phyloP scores from a whole-genome alignment of 345 rosid genomes.

The Lagerstroemia speciosa region DNA sequence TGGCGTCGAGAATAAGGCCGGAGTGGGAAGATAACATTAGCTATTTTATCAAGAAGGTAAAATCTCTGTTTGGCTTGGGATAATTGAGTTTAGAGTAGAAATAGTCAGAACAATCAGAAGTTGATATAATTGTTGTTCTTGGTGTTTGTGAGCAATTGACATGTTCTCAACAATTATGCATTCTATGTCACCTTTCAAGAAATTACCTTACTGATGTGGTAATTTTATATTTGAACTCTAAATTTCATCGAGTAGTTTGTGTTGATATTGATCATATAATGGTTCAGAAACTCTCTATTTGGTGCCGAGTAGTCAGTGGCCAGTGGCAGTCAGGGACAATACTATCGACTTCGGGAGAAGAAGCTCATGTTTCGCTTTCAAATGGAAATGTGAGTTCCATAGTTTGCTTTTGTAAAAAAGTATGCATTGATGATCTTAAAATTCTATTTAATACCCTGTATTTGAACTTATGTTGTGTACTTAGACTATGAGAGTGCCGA shows the following conservation, averaged over 20 bases:
- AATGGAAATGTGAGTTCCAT: slow-evolving; percentile 52
- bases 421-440: not conserved
- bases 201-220: not conserved
- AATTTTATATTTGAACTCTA: not conserved
- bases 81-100: not conserved
- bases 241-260: not conserved
- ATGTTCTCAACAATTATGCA: not conserved
- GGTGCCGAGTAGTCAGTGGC: slow-evolving; percentile 62
- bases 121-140: not conserved
- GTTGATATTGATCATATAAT: not conserved
- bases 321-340: slow-evolving; percentile 73
- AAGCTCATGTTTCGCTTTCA: slow-evolving; percentile 50
- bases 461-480: slow-evolving; percentile 16
- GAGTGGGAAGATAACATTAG: slow-evolving; percentile 64
- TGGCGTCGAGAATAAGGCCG: slow-evolving; percentile 9
- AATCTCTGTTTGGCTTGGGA: not conserved
- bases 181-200: not conserved
- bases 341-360: slow-evolving; percentile 62
- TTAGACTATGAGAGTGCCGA: slow-evolving; percentile 70
- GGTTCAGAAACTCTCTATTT: slow-evolving; percentile 66
- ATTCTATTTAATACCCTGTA: slow-evolving; percentile 10
- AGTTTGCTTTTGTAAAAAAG: not conserved
- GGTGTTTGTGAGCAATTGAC: not conserved
- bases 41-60: slow-evolving; percentile 81
- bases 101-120: not conserved